Evolutionary conservation across 164 flowering plant species (phyloP).

Genomic region (Kingdonia uniflora): DNA sequence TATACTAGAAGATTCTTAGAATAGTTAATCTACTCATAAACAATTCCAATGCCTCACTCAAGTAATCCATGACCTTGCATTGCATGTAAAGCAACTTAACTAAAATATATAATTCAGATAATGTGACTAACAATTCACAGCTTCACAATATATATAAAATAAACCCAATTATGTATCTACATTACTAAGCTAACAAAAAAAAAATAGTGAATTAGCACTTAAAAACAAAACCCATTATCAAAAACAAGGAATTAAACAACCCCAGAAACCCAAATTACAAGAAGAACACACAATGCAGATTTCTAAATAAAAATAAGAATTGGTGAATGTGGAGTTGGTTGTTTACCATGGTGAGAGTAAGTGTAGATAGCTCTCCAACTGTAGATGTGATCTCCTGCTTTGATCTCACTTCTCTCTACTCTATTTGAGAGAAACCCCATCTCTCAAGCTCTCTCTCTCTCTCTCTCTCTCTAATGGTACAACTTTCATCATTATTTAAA

Average conservation of each 20-base stretch:
- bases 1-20: too few relatives aligned
- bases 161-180: too few relatives aligned
- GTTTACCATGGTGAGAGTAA: conserved; percentile 90
- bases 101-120: too few relatives aligned
- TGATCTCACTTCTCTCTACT: conserved; percentile 63
- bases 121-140: too few relatives aligned
- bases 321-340: background rate
- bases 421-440: conserved; percentile 83
- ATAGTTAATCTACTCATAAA: too few relatives aligned
- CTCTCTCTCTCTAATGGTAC: too few relatives aligned
- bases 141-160: too few relatives aligned
- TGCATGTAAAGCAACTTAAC: background rate
- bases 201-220: too few relatives aligned
- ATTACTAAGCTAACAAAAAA: too few relatives aligned
- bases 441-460: conserved; percentile 11
- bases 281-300: background rate
- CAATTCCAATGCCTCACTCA: background rate
- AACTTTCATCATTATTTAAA: too few relatives aligned
- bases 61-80: background rate
- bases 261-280: background rate
- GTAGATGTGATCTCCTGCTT: conserved; percentile 91
- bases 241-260: background rate
- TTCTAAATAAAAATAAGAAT: background rate
- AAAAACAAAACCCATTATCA: background rate
- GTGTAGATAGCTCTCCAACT: conserved; percentile 83